Evolutionary conservation across 2,329 filamentous ascomycete species (phyloP), one percentile per base, ranked within the genome.

Genomic region (Colletotrichum zoysiae): DNA sequence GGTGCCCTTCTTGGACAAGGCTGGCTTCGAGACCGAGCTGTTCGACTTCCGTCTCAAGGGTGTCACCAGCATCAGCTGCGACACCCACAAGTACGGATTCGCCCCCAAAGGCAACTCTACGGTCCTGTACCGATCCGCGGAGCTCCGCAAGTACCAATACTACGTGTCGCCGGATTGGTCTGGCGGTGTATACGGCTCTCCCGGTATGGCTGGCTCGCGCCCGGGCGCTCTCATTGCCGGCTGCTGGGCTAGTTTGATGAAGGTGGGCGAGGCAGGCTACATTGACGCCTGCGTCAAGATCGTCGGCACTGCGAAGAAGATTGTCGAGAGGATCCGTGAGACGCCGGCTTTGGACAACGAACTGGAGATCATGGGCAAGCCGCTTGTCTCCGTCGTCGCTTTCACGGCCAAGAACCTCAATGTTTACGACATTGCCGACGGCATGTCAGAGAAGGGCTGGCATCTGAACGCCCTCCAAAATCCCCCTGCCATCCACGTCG

Each of bases 71-170:
- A 98, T 99, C 81, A 95, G 91, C 76, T 97, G 95, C 81, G 96
- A 99, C 81, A 99, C 96, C 3, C 96, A 99, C 88, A 99, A 99
- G 82, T 99, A 99, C 81, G 96, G 96, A 48, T 99, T 99, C 79
- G 96, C 96, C 1, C 96, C 96, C 65, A 99, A 99, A 85, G 96
- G 96, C 76, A 99, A 97, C 87, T 96, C 93, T 64, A 96, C 95
- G 1, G 88, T 97, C 18, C 87, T 99, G 53, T 99, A 99, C 87
- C 94, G 96, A 77, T 93, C 90, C 57, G 88, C 91, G 44, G 84
- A 89, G 58, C 89, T 97, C 75, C 91, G 96, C 76, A 90, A 90
- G 69, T 95, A 97, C 82, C 96, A 99, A 83, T 99, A 99, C 87
- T 99, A 97, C 82, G 92, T 99, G 80, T 94, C 92, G 42, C 92